Base-by-base conservation (phyloP, 176 grass and related monocot species). In the Saccharum officinarum region DNA sequence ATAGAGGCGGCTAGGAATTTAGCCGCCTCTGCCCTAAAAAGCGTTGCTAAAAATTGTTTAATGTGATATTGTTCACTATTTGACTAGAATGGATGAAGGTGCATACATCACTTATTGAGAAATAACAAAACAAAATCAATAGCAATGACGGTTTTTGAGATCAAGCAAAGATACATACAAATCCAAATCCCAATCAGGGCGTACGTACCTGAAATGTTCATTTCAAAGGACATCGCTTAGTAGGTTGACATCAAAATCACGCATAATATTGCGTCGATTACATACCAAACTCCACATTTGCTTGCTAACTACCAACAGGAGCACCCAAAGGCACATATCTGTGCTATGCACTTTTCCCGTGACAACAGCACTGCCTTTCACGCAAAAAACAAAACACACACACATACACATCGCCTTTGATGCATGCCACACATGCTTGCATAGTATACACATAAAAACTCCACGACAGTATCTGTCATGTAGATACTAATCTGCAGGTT, bases 231-330 rank as follows among this genome's bases (percentile, higher is more conserved):
- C 62, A 44, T 63, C 36, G 45, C 67, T 83, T 83, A 59, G 84
- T 86, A 83, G 80, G 37, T 61, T 23, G 67, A 62, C 70, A 87
- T 90, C 84, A 87, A 79, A 44, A 69, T 90, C 80, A 79, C 73
- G 84, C 84, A 23, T 86, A 40, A 50, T 82, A 70, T 82, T 37
- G 12, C 12, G n/a, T 55, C 73, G 44, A 83, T 80, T 86, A 84
- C 46, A 82, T 70, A 81, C 89, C 89, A 91, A 91, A 87, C 89
- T 87, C 79, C 80, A 84, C 76, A 69, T 87, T 83, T 87, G 89
- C 89, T 84, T 91, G 80, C 80, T 87, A 90, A 87, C 89, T 84
- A 90, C 89, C 89, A 76, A 80, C 88, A 89, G 68, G 77, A 80
- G 39, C 88, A 86, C 41, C 41, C 85, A 87, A 61, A 60, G 20